Base-by-base conservation (phyloP, 2,329 filamentous ascomycete species). In the Aspergillus sp. region DNA sequence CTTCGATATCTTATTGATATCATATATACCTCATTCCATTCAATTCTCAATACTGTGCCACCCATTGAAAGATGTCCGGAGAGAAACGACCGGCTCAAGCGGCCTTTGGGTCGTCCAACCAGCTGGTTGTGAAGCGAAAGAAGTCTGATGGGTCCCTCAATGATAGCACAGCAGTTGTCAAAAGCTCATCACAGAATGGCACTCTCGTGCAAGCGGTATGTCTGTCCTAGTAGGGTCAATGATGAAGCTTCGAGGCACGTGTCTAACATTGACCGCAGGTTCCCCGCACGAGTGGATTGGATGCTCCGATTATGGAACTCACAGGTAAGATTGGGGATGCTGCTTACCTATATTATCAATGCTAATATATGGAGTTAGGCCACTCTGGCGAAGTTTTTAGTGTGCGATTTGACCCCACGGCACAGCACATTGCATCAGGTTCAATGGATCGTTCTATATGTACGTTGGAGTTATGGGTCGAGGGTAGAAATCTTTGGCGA, bases 291-390 rank as follows among this genome's bases (percentile, higher is more conserved):
- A 96, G 92, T 75, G 88, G 86, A 56, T 84, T 99, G 31, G 89
- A 96, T 76, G 91, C 94, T 61, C 93, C 94, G 1, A 90, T 97
- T 49, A 97, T 98, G 93, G 92, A 98, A 79, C 83, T 99, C 59
- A 90, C 89, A 54, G 93, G 92, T 73, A 86, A 61, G 48, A 11
- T 53, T 47, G 19, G 9, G 15, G 34, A 28, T 28, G 9, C 11
- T 41, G 34, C 13, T 41, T 41, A 15, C 11, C 11, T 41, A 28
- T 28, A 28, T 17, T 41, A 13, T 15, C 34, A 38, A 51, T 34
- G 8, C 17, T 4, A 19, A 19, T 25, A 19, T 46, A 15, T 34
- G 46, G 28, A 19, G 15, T 43, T 61, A 83, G 86, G 87, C 28
- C 87, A 89, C 68, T 83, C 83, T 34, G 93, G 92, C 22, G 95